A percentile compares a stretch with the other conserved stretches of the same genome.
Conservation (phyloP, 1,139 yeast species). For the Meyerozyma sp. region DNA sequence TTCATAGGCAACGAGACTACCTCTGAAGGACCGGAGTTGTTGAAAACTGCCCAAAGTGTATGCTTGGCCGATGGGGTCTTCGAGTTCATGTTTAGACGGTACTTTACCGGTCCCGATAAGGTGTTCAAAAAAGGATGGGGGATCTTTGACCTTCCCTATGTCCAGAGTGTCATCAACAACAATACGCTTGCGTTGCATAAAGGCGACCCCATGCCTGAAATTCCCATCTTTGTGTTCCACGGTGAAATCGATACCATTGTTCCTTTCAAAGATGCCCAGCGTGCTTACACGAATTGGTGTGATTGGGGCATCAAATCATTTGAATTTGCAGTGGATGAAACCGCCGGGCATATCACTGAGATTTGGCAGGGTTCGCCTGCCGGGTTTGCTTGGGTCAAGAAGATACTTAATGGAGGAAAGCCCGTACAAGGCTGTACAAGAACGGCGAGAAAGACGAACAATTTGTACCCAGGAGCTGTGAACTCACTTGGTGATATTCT, state of each 20-base stretch:
- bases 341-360: conserved; percentile 9
- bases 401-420: conserved; percentile 15
- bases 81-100: conserved; percentile 5
- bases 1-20: conserved; percentile 4
- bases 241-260: conserved; percentile 8
- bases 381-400: conserved; percentile 7
- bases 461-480: conserved; percentile 17
- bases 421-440: conserved; percentile 24
- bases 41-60: conserved; percentile 1
- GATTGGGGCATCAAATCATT: conserved; percentile 7
- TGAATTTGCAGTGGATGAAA: conserved; percentile 10
- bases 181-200: conserved; percentile 9
- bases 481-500: not conserved
- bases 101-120: conserved; percentile 7
- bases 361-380: conserved; percentile 3
- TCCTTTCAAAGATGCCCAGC: conserved; percentile 6
- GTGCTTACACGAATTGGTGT: conserved; percentile 6
- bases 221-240: conserved; percentile 10
- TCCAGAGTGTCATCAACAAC: conserved; percentile 10
- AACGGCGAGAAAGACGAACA: conserved; percentile 17
- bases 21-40: not conserved
- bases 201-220: conserved; percentile 8
- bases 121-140: conserved; percentile 12
- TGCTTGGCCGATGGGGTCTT: conserved; percentile 6
- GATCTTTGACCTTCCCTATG: conserved; percentile 12